Evolutionary conservation across 495 filamentous ascomycete species (phyloP).

Genomic region (Cladorrhinum samala): DNA sequence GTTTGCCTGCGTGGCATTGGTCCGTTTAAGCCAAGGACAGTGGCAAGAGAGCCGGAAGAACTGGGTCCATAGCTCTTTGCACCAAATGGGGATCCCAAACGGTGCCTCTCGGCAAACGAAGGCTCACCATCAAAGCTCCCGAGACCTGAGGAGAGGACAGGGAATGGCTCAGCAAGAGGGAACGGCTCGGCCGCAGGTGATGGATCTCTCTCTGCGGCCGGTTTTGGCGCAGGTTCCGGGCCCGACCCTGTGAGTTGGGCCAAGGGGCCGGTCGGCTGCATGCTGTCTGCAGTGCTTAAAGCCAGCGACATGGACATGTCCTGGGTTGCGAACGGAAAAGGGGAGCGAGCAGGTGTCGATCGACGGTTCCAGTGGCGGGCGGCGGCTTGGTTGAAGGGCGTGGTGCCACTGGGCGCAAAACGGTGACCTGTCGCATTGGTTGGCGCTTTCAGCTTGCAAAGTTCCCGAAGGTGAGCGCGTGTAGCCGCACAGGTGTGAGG

Average conservation of each 20-base stretch:
- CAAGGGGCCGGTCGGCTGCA: constrained; percentile 67
- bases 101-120: constrained; percentile 32
- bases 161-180: not conserved
- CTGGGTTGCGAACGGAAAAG: constrained; percentile 52
- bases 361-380: constrained; percentile 40
- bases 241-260: constrained; percentile 47
- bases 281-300: constrained; percentile 70
- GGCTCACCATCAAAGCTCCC: constrained; percentile 20
- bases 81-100: constrained; percentile 57
- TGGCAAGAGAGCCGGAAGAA: constrained; percentile 38
- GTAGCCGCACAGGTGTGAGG: constrained; percentile 78
- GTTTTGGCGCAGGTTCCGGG: constrained; percentile 21
- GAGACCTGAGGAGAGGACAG: not conserved
- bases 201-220: constrained; percentile 9
- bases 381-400: constrained; percentile 58
- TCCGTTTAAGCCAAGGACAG: constrained; percentile 30
- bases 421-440: constrained; percentile 52
- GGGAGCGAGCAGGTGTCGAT: constrained; percentile 29
- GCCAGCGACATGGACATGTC: constrained; percentile 82
- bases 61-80: constrained; percentile 48
- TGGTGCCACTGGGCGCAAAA: constrained; percentile 66
- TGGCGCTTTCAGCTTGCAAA: constrained; percentile 75
- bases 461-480: constrained; percentile 67
- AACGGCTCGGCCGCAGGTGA: not conserved
- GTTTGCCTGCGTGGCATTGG: constrained; percentile 32